Evolutionary conservation across 805 yeast genomes (phyloP), one percentile per base, ranked within the genome.

Genomic region (Candida ipomoeae): DNA sequence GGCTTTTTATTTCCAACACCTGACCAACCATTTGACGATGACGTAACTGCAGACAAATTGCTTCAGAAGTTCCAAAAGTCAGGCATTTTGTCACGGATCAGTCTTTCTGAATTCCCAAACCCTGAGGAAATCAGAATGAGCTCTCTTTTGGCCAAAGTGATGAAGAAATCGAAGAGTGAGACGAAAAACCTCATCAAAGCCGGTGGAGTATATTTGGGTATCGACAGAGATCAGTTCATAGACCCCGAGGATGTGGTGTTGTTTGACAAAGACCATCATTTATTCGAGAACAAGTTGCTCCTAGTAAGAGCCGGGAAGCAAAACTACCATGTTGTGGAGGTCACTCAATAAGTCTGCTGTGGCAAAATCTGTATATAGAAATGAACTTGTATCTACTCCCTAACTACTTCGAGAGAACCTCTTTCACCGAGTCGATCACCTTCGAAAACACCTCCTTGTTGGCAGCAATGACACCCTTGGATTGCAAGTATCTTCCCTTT

Each of bases 391-490:
- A 44, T n/a, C 15, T 36, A 23, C 14, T 35, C 7, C 15, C 3
- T 14, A 6, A 15, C 14, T 14, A 39, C 13, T 37, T 17, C 5
- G 23, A 44, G 45, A 68, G 63, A 7, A 68, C 71, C 20, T 56
- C 56, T 26, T 51, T 48, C 3, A 83, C 81, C 3, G 83, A 78
- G 11, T 62, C 63, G 37, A 84, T 75, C 2, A 85, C 84, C 17
- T 65, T 58, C 6, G 67, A 59, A 58, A 81, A 84, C 13, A 84
- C 65, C 10, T 67, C 68, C 36, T 65, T 67, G 46, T 78, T 71
- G 6, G 94, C 84, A 7, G 98, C 99, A 63, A 94, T 84, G n/a
- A 94, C 91, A 43, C 99, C 99, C 68, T 89, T 85, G 51, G 95
- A 87, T 48, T 77, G 64, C 55, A 94, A 78, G 35, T 82, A 81